Evolutionary conservation across 768 basidiomycete genomes (phyloP).

Genomic region (Panaeolus papilionaceus): DNA sequence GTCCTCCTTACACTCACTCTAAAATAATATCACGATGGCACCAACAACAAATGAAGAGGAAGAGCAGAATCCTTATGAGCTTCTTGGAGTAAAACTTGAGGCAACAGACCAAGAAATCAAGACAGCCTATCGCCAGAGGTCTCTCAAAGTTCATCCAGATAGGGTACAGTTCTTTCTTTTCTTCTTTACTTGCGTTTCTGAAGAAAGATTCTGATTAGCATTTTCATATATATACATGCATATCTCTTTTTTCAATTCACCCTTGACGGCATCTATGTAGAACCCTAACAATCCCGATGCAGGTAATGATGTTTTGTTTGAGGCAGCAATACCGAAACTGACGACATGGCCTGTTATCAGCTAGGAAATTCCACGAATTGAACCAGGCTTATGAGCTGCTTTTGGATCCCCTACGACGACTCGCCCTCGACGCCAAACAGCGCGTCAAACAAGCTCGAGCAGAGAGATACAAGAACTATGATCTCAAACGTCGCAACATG

Average conservation of each 20-base stretch:
- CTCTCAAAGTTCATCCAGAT: conserved; percentile 88
- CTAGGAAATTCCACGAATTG: conserved; percentile 84
- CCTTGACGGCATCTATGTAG: conserved; percentile 42
- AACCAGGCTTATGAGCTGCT: conserved; percentile 83
- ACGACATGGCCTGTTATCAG: conserved; percentile 34
- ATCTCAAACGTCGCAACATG: conserved; percentile 75
- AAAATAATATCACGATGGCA: conserved; percentile 23
- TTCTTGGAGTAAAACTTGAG: conserved; percentile 65
- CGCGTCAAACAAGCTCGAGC: conserved; percentile 71
- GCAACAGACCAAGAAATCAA: conserved; percentile 80
- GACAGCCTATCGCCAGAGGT: conserved; percentile 79
- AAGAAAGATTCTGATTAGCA: conserved; percentile 1
- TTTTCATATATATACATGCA: conserved; percentile 11
- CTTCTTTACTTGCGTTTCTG: conserved; percentile 6
- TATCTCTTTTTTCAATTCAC: conserved; percentile 22
- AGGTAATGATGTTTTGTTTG: conserved; percentile 43
- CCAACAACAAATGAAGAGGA: conserved; percentile 43
- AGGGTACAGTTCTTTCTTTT: conserved; percentile 54
- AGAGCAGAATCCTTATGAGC: conserved; percentile 76
- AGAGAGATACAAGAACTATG: conserved; percentile 72
- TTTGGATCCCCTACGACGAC: conserved; percentile 78
- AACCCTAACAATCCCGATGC: conserved; percentile 84
- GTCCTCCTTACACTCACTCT: no score
- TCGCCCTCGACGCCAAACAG: conserved; percentile 83
- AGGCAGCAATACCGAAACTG: not conserved